Percentiles rank a stretch among this genome's conserved stretches.
These are phyloP conservation scores for Monosporascus ibericus DNA, from an alignment of 2,329 filamentous ascomycete species.

Conservation along the genomic window DNA sequence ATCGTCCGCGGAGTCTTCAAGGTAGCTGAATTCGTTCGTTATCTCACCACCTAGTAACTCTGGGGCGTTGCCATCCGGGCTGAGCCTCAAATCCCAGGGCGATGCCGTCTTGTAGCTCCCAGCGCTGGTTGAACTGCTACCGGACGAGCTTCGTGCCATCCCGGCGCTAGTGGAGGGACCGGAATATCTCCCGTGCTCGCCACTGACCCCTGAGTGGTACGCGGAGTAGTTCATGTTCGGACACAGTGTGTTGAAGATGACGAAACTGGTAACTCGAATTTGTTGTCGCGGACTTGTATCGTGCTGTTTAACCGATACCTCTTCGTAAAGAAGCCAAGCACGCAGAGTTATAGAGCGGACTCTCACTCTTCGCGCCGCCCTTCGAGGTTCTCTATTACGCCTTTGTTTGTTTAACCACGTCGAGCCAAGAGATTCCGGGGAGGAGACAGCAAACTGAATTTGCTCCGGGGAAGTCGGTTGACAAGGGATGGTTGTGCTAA, in stretches of 20 bases:
- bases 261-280: neutral
- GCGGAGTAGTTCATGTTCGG: slow-evolving; percentile 5
- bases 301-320: neutral
- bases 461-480: neutral
- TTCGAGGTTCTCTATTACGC: neutral
- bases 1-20: neutral
- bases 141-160: slow-evolving; percentile 17
- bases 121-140: slow-evolving; percentile 9
- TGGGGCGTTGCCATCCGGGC: neutral
- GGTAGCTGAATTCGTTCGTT: neutral
- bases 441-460: neutral
- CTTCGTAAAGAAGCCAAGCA: neutral
- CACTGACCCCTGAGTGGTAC: slow-evolving; percentile 8
- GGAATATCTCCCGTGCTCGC: slow-evolving; percentile 5
- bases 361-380: neutral
- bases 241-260: neutral
- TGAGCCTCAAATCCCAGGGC: slow-evolving; percentile 10
- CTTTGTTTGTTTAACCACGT: neutral
- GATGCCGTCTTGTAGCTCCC: slow-evolving; percentile 8
- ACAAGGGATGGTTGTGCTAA: neutral
- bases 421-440: neutral
- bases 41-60: neutral
- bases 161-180: slow-evolving; percentile 10
- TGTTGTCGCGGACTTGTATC: neutral
- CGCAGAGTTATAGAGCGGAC: neutral